phyloP scores from a whole-genome alignment of 2,329 filamentous ascomycete species.

The Aplosporella prunicola region DNA sequence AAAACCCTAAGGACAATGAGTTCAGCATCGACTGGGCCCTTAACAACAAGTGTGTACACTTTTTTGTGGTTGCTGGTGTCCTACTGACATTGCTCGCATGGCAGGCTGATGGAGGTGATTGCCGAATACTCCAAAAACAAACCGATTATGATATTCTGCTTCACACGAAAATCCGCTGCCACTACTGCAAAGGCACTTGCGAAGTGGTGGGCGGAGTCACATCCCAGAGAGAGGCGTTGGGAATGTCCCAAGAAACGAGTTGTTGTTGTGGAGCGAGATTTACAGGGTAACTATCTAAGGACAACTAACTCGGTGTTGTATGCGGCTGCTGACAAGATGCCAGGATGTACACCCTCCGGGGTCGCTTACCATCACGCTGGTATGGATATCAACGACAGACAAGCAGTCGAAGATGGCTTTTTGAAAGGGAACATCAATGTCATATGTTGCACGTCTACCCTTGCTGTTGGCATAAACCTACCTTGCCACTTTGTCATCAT shows the following conservation, averaged over 20 bases:
- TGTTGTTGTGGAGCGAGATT: slow-evolving; percentile 47
- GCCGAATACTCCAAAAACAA: slow-evolving; percentile 58
- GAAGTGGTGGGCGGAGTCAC: slow-evolving; percentile 51
- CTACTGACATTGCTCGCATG: neutral
- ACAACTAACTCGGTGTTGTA: too few species aligned
- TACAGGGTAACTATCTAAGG: slow-evolving; percentile 47
- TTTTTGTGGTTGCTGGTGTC: neutral
- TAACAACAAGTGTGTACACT: slow-evolving; percentile 43
- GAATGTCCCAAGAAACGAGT: slow-evolving; percentile 44
- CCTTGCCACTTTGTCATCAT: slow-evolving; percentile 77
- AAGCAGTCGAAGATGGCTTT: slow-evolving; percentile 57
- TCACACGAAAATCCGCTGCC: slow-evolving; percentile 61
- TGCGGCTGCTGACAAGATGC: neutral
- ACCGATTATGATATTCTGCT: slow-evolving; percentile 76
- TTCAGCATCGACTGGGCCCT: slow-evolving; percentile 67
- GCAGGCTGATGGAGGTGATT: slow-evolving; percentile 57
- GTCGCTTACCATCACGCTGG: slow-evolving; percentile 81
- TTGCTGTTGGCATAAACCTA: slow-evolving; percentile 75
- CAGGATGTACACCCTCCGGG: slow-evolving; percentile 44
- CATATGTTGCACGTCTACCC: slow-evolving; percentile 79
- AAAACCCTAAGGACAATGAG: slow-evolving; percentile 53
- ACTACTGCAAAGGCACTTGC: slow-evolving; percentile 59
- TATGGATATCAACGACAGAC: slow-evolving; percentile 54
- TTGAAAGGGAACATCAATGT: slow-evolving; percentile 63
- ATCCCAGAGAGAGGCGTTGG: slow-evolving; percentile 52